Evolutionary conservation across 2,329 filamentous ascomycete genomes (phyloP), one percentile per base, ranked within the genome.

Genomic region (Polychaeton citri): DNA sequence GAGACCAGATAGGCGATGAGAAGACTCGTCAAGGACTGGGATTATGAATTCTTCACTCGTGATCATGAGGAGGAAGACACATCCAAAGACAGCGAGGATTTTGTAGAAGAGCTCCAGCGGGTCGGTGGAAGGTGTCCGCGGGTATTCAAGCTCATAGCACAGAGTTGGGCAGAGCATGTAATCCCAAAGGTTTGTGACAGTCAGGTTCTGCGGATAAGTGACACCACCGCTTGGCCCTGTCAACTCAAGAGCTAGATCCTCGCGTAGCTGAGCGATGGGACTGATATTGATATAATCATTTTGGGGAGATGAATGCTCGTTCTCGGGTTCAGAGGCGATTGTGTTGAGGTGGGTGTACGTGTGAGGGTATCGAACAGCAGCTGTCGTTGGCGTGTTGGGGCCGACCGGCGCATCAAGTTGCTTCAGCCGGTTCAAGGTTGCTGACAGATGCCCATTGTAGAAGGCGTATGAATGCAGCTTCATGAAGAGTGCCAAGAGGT

Each of bases 381-480:
- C 47, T 19, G 41, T 45, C 10, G 71, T 75, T n/a, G 73, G 71
- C 20, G 54, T 57, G n/a, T 39, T 35, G 3, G 51, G 47, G 2
- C 41, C 38, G 8, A 54, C 46, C 2, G 86, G 85, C 38, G 73
- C 62, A 58, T 98, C 90, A 21, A 98, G 76, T 28, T 76, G 76
- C 38, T 73, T 74, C 9, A 98, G 69, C 8, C 85, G 79, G 53
- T 80, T 78, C 57, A 92, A 75, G 0, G 85, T 92, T 57, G 90
- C 84, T 47, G 81, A 83, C 12, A 98, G 68, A 58, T 98, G 90
- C 8, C 90, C 90, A 51, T 95, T 96, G 65, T 98, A 98, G 59
- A 96, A 98, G 17, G 85, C 82, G 54, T 94, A 98, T 5, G 87
- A 95, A 59, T 98, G 90, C 76, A 96, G 90, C 68, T 98, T 98